Evolutionary conservation across 2,329 filamentous ascomycete species (phyloP).

Genomic region (Xylariaceae sp.): DNA sequence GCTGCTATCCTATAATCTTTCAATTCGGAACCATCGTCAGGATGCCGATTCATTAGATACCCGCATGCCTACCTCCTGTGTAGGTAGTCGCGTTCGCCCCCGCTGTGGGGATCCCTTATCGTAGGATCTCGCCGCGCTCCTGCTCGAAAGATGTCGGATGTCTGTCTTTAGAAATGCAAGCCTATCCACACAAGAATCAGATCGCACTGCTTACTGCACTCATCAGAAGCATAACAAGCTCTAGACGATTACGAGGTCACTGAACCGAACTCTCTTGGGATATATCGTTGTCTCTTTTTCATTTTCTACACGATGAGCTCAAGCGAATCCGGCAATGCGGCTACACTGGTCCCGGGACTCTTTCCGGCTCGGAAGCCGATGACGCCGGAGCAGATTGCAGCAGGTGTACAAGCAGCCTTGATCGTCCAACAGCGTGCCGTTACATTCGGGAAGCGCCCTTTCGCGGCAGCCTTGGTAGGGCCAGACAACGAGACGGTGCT

Average conservation of each 20-base stretch:
- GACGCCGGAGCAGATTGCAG: conserved; percentile 33
- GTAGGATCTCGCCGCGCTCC: conserved; percentile 6
- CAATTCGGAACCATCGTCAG: too few species aligned
- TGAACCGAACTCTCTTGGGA: too few species aligned
- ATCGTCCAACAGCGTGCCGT: conserved; percentile 38
- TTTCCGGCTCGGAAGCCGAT: conserved; percentile 33
- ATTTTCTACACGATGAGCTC: too few species aligned
- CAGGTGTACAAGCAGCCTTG: conserved; percentile 35
- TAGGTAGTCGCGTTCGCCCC: too few species aligned
- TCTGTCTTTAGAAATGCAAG: too few species aligned
- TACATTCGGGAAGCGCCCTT: conserved; percentile 43
- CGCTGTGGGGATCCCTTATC: conserved; percentile 10
- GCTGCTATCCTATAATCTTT: too few species aligned
- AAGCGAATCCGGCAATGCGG: conserved; percentile 1
- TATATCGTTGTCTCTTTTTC: too few species aligned
- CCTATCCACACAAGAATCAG: not conserved
- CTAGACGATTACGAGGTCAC: too few species aligned
- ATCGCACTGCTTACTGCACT: too few species aligned
- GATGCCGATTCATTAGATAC: too few species aligned
- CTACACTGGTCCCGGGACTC: conserved; percentile 18
- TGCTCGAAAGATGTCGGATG: not conserved
- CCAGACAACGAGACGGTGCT: conserved; percentile 46
- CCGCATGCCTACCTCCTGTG: too few species aligned
- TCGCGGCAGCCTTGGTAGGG: conserved; percentile 42
- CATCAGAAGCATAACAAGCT: too few species aligned